A percentile compares a stretch with the other conserved stretches of the same genome.
These are phyloP conservation scores for Prunus mume DNA, from an alignment of 306 rosid genomes.

Conservation along the genomic window DNA sequence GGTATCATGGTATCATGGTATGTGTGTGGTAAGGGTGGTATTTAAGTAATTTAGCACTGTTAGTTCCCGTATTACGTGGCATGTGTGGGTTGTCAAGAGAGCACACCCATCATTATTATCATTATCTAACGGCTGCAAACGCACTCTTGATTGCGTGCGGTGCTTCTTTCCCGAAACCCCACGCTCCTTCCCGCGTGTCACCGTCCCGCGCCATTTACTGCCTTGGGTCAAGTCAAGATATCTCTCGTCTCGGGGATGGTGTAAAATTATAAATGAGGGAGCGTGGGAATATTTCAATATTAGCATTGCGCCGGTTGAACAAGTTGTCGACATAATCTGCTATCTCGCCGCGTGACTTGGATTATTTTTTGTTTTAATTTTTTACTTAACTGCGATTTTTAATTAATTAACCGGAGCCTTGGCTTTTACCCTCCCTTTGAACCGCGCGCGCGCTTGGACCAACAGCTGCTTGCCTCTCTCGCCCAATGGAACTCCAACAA, in stretches of 20 bases:
- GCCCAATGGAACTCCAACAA: constrained; percentile 4
- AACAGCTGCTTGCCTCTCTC: background rate
- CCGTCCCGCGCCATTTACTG: background rate
- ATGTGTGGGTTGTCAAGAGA: constrained; percentile 45
- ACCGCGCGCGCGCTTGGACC: constrained; percentile 30
- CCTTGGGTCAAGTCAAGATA: background rate
- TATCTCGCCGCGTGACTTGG: constrained; percentile 29
- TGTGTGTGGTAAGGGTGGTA: constrained; percentile 14
- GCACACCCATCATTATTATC: constrained; percentile 27
- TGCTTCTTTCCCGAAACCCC: background rate
- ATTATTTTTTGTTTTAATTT: background rate
- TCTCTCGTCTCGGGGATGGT: too few relatives aligned
- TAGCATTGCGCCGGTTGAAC: constrained; percentile 8
- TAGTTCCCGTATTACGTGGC: constrained; percentile 66
- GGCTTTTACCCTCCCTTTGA: constrained; percentile 16
- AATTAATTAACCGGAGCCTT: background rate
- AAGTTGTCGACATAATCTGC: constrained; percentile 28
- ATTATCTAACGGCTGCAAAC: constrained; percentile 43
- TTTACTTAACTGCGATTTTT: background rate
- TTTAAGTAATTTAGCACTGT: constrained; percentile 30
- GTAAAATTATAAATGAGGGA: background rate
- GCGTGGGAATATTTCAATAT: background rate
- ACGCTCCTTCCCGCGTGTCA: background rate
- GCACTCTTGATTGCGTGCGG: constrained; percentile 26
- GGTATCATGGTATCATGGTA: too few relatives aligned